Conservation (phyloP, 805 yeast species). For the Jamesozyma piceae region DNA sequence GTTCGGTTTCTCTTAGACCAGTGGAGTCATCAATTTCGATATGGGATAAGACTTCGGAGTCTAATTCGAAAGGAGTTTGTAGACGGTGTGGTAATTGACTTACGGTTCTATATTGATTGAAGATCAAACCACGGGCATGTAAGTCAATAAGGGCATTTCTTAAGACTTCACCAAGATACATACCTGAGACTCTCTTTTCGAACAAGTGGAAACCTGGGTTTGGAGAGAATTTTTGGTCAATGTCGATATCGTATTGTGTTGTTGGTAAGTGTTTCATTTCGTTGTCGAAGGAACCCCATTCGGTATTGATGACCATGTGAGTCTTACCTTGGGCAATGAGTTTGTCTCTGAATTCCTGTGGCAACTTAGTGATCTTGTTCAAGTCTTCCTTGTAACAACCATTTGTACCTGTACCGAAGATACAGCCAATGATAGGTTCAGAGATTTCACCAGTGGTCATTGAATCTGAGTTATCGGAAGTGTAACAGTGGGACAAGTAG, state of each 20-base stretch:
- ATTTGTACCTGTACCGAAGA: conserved; percentile 95
- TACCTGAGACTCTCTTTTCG: conserved; percentile 85
- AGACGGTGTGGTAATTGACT: conserved; percentile 46
- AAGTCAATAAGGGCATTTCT: conserved; percentile 67
- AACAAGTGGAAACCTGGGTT: conserved; percentile 85
- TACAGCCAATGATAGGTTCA: conserved; percentile 77
- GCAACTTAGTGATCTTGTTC: conserved; percentile 63
- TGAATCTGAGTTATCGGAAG: conserved; percentile 40
- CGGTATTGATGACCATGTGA: conserved; percentile 86
- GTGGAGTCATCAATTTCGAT: conserved; percentile 79
- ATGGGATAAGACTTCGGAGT: conserved; percentile 72
- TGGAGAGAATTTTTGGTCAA: conserved; percentile 60
- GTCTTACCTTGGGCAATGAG: conserved; percentile 38
- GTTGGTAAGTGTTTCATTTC: conserved; percentile 64
- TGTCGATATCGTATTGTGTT: conserved; percentile 62
- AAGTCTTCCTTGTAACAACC: conserved; percentile 85
- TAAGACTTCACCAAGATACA: conserved; percentile 85
- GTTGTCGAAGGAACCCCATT: conserved; percentile 97
- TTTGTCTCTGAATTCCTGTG: conserved; percentile 33
- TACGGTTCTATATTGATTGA: conserved; percentile 40
- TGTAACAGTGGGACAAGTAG: conserved; percentile 75
- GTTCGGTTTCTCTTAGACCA: conserved; percentile 59
- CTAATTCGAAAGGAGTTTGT: conserved; percentile 66
- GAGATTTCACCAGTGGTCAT: conserved; percentile 52
- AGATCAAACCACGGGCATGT: conserved; percentile 46